Percentiles rank a stretch among this genome's conserved stretches.
These are phyloP conservation scores for Fusarium chuoi DNA, from an alignment of 2,329 filamentous ascomycete genomes.

Conservation along the genomic window DNA sequence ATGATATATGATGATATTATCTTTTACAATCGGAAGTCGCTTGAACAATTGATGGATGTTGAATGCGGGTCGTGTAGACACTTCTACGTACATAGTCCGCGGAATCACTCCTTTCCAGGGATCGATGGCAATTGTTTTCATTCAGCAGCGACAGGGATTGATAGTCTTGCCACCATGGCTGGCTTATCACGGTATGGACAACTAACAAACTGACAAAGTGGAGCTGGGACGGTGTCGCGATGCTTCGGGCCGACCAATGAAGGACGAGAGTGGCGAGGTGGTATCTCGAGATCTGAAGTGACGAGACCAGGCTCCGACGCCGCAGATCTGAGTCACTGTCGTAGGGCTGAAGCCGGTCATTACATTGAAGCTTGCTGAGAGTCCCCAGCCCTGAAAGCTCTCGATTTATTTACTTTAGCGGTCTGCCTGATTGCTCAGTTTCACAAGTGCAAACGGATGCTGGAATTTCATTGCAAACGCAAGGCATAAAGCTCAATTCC, in stretches of 20 bases:
- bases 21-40: too few species aligned
- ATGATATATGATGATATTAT: not conserved
- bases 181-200: accelerated
- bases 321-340: not conserved
- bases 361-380: not conserved
- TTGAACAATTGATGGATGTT: accelerated
- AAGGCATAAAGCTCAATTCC: not conserved
- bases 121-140: not conserved
- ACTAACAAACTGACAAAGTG: not conserved
- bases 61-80: not conserved
- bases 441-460: accelerated
- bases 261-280: not conserved
- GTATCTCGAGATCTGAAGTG: not conserved
- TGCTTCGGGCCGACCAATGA: not conserved
- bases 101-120: not conserved
- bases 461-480: accelerated
- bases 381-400: accelerated
- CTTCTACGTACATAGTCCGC: not conserved
- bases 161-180: too few species aligned
- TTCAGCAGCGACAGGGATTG: accelerated
- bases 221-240: not conserved
- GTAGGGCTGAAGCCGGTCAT: not conserved
- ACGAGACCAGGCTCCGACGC: not conserved
- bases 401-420: not conserved
- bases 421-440: too few species aligned